Conservation (phyloP, 2,329 filamentous ascomycete genomes). For the Xylaria digitata region DNA sequence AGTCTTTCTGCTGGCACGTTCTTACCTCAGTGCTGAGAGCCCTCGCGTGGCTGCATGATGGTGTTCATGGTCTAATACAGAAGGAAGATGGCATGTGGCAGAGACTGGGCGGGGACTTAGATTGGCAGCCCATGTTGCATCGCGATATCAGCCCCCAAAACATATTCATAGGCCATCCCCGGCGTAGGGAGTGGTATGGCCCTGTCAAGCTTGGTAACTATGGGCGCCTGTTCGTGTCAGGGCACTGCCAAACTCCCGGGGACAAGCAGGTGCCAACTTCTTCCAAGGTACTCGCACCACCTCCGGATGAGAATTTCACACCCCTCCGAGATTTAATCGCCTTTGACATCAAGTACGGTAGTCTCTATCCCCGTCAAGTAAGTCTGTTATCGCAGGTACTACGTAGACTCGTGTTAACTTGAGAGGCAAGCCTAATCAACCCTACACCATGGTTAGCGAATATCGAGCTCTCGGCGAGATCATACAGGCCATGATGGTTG, state of each 20-base stretch:
- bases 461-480: constrained; percentile 49
- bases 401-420: constrained; percentile 30
- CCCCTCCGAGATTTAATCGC: constrained; percentile 39
- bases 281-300: constrained; percentile 46
- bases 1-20: constrained; percentile 68
- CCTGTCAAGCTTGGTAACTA: constrained; percentile 66
- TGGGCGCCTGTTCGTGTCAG: constrained; percentile 54
- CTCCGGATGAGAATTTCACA: constrained; percentile 21
- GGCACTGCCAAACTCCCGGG: constrained; percentile 46
- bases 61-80: constrained; percentile 48
- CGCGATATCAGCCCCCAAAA: constrained; percentile 59
- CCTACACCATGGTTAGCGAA: constrained; percentile 50
- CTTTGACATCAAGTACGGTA: constrained; percentile 34
- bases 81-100: constrained; percentile 22
- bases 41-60: constrained; percentile 65
- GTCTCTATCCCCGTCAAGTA: constrained; percentile 45
- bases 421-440: constrained; percentile 41
- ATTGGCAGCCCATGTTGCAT: constrained; percentile 66
- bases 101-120: constrained; percentile 47
- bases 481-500: constrained; percentile 50
- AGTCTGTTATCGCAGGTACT: constrained; percentile 18
- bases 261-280: constrained; percentile 23
- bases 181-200: constrained; percentile 62
- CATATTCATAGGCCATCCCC: constrained; percentile 63
- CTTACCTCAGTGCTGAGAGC: constrained; percentile 60